Percentiles rank a stretch among this genome's conserved stretches.
These are phyloP conservation scores for Rhodotorula glutinis DNA, from an alignment of 1,284 basidiomycete genomes.

Conservation along the genomic window DNA sequence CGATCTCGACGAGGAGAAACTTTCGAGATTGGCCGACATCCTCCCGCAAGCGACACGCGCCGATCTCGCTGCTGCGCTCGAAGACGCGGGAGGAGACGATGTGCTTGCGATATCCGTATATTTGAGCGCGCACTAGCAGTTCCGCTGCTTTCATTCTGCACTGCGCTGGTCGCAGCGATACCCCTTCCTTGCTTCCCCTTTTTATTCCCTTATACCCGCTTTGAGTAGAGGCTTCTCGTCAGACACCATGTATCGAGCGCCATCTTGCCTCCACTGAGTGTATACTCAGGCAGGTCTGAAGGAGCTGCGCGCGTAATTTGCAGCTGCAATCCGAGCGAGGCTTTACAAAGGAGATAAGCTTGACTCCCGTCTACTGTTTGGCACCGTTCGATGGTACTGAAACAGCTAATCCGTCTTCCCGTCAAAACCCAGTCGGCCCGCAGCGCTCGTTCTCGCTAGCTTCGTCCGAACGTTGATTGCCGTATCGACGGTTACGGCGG, in stretches of 20 bases:
- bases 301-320: neutral
- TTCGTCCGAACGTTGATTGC: conserved; percentile 7
- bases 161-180: no score
- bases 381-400: no score
- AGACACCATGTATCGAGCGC: neutral
- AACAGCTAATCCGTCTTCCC: no score
- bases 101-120: conserved; percentile 33
- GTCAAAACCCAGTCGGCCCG: no score
- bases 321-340: no score
- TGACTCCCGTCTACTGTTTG: no score
- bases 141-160: no score
- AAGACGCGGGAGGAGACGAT: conserved; percentile 33
- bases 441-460: neutral
- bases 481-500: neutral
- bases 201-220: no score
- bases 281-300: neutral
- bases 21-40: conserved; percentile 27
- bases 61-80: conserved; percentile 19
- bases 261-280: neutral
- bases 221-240: neutral
- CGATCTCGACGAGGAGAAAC: conserved; percentile 10
- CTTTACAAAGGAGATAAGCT: no score
- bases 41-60: conserved; percentile 31
- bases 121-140: conserved; percentile 22
- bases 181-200: no score